Evolutionary conservation across 768 basidiomycete genomes (phyloP).

Genomic region (Jaapia argillacea): DNA sequence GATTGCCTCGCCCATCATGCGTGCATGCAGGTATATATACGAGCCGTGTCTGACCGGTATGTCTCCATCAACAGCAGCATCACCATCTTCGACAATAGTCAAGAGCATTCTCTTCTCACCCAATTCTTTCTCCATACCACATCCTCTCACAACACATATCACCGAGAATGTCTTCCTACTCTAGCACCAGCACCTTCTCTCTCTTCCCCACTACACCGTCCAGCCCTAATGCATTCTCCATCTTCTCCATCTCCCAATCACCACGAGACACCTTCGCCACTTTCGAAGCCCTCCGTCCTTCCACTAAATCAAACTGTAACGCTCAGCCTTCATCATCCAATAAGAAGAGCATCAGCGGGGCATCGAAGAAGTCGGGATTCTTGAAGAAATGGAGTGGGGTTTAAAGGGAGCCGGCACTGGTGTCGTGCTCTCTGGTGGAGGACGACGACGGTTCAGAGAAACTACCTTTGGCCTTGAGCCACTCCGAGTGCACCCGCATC

Average conservation of each 20-base stretch:
- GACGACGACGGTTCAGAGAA: too few species aligned
- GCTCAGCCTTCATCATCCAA: neutral
- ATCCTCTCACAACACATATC: neutral
- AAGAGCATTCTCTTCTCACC: neutral
- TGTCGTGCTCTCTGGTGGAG: too few species aligned
- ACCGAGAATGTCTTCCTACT: neutral
- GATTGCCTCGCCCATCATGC: neutral
- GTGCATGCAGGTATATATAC: neutral
- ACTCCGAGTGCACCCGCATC: too few species aligned
- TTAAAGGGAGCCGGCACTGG: too few species aligned
- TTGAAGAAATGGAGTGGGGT: constrained; percentile 9
- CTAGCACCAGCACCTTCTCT: constrained; percentile 4
- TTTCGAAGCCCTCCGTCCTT: constrained; percentile 10
- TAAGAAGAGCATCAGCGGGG: constrained; percentile 7
- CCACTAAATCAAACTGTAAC: too few species aligned
- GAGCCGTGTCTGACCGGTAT: too few species aligned
- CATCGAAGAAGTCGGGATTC: constrained; percentile 10
- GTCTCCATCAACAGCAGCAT: too few species aligned
- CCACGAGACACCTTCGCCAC: constrained; percentile 13
- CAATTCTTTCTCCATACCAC: neutral
- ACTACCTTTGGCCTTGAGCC: too few species aligned
- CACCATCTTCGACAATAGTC: neutral
- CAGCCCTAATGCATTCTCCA: constrained; percentile 9
- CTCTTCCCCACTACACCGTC: constrained; percentile 10
- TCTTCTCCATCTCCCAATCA: constrained; percentile 12